Conservation (phyloP, 1,139 yeast genomes). For the Arxiozyma heterogenica region DNA sequence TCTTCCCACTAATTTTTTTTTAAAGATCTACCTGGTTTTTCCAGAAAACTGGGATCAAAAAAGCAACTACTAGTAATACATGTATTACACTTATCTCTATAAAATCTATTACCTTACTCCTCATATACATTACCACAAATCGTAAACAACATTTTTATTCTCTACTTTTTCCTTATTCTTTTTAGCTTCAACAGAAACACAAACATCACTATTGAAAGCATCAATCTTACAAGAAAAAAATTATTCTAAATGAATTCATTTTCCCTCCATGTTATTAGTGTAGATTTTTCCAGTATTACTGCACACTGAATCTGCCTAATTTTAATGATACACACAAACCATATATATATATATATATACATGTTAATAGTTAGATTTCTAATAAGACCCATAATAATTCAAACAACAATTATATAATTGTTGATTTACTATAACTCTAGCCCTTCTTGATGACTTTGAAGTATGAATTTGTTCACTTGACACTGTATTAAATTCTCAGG, state of each 20-base stretch:
- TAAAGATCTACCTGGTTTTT: background rate
- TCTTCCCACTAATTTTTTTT: background rate
- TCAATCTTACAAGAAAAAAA: background rate
- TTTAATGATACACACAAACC: background rate
- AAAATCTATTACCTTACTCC: background rate
- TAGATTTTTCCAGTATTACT: background rate
- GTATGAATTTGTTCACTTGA: background rate
- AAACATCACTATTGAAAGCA: background rate
- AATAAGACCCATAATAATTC: background rate
- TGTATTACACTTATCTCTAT: background rate
- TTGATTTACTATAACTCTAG: too few species aligned
- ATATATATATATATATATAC: too few species aligned
- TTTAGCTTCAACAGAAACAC: background rate
- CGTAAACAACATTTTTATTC: background rate
- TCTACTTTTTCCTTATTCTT: too few species aligned
- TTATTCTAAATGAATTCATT: background rate
- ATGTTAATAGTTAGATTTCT: too few species aligned
- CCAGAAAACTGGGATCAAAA: too few species aligned
- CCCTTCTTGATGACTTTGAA: background rate
- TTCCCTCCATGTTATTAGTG: background rate
- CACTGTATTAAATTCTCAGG: background rate
- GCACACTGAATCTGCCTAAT: too few species aligned
- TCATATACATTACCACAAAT: background rate
- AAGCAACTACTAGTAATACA: background rate
- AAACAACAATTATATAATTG: background rate